phyloP scores from a whole-genome alignment of 1,139 yeast genomes.

The Taphrina flavorubra region DNA sequence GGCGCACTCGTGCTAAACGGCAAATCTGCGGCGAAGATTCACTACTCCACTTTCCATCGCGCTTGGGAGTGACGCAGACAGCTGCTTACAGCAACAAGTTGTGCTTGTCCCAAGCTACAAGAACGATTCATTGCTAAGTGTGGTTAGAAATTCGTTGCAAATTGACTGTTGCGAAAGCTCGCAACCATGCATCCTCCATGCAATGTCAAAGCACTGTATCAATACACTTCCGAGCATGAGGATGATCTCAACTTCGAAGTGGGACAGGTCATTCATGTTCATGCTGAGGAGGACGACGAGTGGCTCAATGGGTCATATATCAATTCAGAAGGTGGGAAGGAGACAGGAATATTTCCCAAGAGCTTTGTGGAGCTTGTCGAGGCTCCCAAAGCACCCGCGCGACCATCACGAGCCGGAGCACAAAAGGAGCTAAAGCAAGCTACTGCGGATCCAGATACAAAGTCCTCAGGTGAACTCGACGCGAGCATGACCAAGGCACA shows the following conservation, averaged over 20 bases:
- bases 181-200: constrained; percentile 22
- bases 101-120: neutral
- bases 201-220: constrained; percentile 60
- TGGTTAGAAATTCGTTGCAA: neutral
- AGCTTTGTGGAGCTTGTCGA: constrained; percentile 68
- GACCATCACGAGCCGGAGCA: constrained; percentile 18
- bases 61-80: constrained; percentile 11
- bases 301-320: constrained; percentile 80
- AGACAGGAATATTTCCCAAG: constrained; percentile 83
- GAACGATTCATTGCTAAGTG: neutral
- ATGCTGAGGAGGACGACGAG: constrained; percentile 81
- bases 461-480: neutral
- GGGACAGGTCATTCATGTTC: constrained; percentile 75
- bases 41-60: constrained; percentile 11
- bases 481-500: neutral
- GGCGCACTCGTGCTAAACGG: neutral
- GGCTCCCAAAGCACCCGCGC: constrained; percentile 46
- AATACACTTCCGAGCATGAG: constrained; percentile 76
- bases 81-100: neutral
- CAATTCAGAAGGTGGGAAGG: constrained; percentile 53
- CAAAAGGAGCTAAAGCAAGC: neutral
- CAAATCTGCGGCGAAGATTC: neutral
- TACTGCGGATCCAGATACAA: neutral
- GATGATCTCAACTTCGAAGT: constrained; percentile 78
- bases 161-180: neutral